Conservation (phyloP, 177 flowering plant genomes). For the Vitis hybrid region DNA sequence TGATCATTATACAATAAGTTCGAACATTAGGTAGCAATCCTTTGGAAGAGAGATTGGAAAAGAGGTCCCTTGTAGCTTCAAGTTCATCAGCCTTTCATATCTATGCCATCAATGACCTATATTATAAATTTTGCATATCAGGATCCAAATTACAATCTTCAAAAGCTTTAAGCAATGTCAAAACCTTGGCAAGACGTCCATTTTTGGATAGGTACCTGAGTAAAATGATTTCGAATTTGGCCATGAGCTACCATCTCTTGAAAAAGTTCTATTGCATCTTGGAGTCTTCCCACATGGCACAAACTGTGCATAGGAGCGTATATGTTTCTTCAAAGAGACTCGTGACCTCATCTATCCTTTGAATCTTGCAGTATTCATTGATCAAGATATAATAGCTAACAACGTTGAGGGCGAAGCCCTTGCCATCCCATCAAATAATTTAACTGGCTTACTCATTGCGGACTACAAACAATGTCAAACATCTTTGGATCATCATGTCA, state of each 20-base stretch:
- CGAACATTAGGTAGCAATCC: neutral
- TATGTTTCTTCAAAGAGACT: neutral
- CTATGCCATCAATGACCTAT: constrained; percentile 1
- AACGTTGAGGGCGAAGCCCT: neutral
- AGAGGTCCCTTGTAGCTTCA: constrained; percentile 6
- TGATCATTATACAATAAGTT: constrained; percentile 9
- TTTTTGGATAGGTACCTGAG: neutral
- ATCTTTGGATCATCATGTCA: constrained; percentile 1
- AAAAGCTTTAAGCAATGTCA: neutral
- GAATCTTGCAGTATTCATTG: neutral
- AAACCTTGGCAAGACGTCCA: neutral
- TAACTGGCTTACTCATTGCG: neutral
- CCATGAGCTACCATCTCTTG: neutral
- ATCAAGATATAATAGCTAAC: constrained; percentile 6
- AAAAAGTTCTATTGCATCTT: neutral
- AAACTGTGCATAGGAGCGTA: neutral
- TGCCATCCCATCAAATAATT: neutral
- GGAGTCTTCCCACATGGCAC: neutral
- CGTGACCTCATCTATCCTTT: neutral
- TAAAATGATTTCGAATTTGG: neutral
- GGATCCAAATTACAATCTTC: neutral
- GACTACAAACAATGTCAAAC: neutral
- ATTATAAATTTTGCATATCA: neutral
- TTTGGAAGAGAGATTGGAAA: neutral
- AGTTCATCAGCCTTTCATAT: constrained; percentile 1